Percentiles rank a stretch among this genome's conserved stretches.
These are phyloP conservation scores for Rhinocladiella similis DNA, from an alignment of 2,329 filamentous ascomycete species.

Conservation along the genomic window DNA sequence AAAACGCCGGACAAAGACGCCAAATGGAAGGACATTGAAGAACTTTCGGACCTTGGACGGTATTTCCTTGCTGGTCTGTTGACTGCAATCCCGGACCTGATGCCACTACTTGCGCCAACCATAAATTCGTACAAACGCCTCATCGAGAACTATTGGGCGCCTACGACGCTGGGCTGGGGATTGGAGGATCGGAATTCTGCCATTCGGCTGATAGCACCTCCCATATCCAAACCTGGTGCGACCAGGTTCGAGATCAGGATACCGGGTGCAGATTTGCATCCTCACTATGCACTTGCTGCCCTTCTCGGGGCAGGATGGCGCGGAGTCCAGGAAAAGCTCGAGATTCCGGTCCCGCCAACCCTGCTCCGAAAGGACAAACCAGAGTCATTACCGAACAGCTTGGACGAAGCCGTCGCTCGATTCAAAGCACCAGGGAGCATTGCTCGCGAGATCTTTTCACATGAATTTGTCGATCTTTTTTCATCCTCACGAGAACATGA, in stretches of 20 bases:
- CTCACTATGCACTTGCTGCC: slow-evolving; percentile 80
- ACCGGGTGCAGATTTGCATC: slow-evolving; percentile 85
- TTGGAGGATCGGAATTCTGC: slow-evolving; percentile 90
- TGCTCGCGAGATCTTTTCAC: slow-evolving; percentile 90
- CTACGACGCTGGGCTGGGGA: slow-evolving; percentile 94
- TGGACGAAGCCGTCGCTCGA: slow-evolving; percentile 76
- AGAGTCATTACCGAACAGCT: slow-evolving; percentile 72
- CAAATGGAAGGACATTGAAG: slow-evolving; percentile 69
- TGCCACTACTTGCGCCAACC: slow-evolving; percentile 90
- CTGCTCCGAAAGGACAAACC: slow-evolving; percentile 81
- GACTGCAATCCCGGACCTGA: slow-evolving; percentile 84
- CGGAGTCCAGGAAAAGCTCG: slow-evolving; percentile 86
- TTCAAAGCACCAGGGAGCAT: slow-evolving; percentile 78
- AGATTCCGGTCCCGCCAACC: slow-evolving; percentile 76
- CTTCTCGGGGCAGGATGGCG: slow-evolving; percentile 85
- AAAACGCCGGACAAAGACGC: slow-evolving; percentile 68
- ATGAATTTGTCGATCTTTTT: slow-evolving; percentile 93
- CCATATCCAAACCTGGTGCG: slow-evolving; percentile 76
- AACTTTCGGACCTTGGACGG: slow-evolving; percentile 81
- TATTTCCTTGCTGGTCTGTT: slow-evolving; percentile 90
- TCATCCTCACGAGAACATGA: slow-evolving; percentile 93
- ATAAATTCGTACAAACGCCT: slow-evolving; percentile 97
- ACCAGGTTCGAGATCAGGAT: slow-evolving; percentile 91
- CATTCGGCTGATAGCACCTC: slow-evolving; percentile 83
- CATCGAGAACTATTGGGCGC: slow-evolving; percentile 98